These are phyloP conservation scores for Sextonia rubra DNA, from an alignment of 164 flowering plant species.

Conservation along the genomic window DNA sequence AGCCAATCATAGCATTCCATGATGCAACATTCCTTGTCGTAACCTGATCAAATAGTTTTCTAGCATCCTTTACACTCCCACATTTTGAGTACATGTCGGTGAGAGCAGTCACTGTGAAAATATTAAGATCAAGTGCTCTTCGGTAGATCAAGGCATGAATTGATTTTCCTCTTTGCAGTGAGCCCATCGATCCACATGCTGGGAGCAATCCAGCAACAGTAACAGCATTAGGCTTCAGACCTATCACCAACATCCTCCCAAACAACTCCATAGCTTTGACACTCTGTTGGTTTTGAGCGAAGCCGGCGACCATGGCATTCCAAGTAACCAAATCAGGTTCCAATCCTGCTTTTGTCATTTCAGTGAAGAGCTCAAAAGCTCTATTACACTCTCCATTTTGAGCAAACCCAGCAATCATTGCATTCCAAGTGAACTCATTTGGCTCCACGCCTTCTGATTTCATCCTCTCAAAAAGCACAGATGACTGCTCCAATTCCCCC, in stretches of 20 bases:
- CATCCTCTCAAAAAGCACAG: constrained; percentile 23
- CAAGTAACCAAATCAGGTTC: constrained; percentile 48
- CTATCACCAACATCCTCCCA: constrained; percentile 38
- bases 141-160: constrained; percentile 51
- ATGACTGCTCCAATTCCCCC: constrained; percentile 22
- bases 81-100: constrained; percentile 49
- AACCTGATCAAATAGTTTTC: constrained; percentile 38
- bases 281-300: constrained; percentile 30
- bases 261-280: constrained; percentile 46
- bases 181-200: constrained; percentile 40
- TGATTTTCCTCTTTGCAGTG: constrained; percentile 41
- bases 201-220: constrained; percentile 64
- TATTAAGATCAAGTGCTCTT: constrained; percentile 34
- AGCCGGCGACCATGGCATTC: constrained; percentile 42
- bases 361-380: constrained; percentile 29
- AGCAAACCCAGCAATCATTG: constrained; percentile 22
- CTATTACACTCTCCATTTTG: constrained; percentile 33
- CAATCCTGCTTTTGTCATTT: constrained; percentile 49
- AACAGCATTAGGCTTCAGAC: constrained; percentile 49
- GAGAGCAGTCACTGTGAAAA: constrained; percentile 53
- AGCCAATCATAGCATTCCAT: constrained; percentile 75
- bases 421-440: constrained; percentile 59
- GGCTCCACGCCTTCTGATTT: constrained; percentile 40
- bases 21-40: constrained; percentile 32
- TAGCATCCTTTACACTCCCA: constrained; percentile 46